Base-by-base conservation (phyloP, 139 green algal species). In the Chlorella ohadii region DNA sequence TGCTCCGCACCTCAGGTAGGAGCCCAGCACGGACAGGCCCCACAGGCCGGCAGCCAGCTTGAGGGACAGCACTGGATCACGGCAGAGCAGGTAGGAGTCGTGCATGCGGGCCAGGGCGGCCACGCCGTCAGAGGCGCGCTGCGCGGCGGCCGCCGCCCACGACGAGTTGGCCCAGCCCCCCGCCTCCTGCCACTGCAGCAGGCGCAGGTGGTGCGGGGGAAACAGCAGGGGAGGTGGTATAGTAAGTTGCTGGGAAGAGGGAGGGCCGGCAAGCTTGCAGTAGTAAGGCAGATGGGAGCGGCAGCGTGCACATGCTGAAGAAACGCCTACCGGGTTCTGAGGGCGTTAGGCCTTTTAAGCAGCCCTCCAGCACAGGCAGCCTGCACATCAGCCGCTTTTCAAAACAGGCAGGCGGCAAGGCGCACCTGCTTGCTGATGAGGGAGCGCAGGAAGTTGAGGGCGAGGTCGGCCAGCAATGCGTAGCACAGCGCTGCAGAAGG, bases 391-490 rank as follows among this genome's bases (percentile, higher is more conserved):
- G 44, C 44, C 44, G 44, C 7, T 51, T 51, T 16, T 6, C 6
- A 9, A 51, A 51, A 6, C 44, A 16, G 7, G 7, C 44, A 51
- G 6, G 44, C 44, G 9, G 44, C 51, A 20, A 22, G 51, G 12
- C 51, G 15, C 51, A 59, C 51, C 51, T 59, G 36, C 38, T 72
- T 38, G 36, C 31, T 38, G 44, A 86, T n/a, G n/a, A 89, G 67
- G 55, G 41, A 73, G 63, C 79, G 72, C 44, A 86, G 34, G 34
- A 82, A 79, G 85, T 89, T 89, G 85, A 89, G 28, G 17, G 72
- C 85, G 36, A 89, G 61, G 65, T 86, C 73, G 0, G 47, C 63
- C 65, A 89, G 73, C 16, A 89, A 34, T 17, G 67, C 6, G 39
- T 89, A 89, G 64, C 36, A 86, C 27, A 80, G 25, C 39, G 79